These are phyloP conservation scores for Colletotrichum neosansevieriae DNA, from an alignment of 2,329 filamentous ascomycete species.

Conservation along the genomic window DNA sequence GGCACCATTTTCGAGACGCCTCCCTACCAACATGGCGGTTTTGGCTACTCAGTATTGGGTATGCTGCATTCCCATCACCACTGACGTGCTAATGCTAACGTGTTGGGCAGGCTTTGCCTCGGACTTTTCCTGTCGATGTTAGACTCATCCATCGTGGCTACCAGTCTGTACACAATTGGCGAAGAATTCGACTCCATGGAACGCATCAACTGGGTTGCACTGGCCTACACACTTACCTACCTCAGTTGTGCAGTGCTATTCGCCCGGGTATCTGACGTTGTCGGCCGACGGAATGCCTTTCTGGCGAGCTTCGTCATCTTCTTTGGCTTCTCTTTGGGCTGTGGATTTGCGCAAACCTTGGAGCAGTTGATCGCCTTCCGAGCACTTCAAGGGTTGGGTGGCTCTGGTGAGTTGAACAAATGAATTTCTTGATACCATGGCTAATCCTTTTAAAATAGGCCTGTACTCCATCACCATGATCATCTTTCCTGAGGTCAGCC, in stretches of 20 bases:
- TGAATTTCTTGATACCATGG: slow-evolving; percentile 22
- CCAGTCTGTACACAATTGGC: slow-evolving; percentile 67
- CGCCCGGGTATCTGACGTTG: slow-evolving; percentile 65
- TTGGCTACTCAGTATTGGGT: slow-evolving; percentile 51
- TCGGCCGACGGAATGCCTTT: slow-evolving; percentile 66
- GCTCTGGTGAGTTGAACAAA: slow-evolving; percentile 54
- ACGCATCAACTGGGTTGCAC: slow-evolving; percentile 65
- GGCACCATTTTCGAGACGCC: slow-evolving; percentile 19
- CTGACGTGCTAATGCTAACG: slow-evolving; percentile 1
- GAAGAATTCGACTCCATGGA: slow-evolving; percentile 60
- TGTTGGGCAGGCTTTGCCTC: slow-evolving; percentile 55
- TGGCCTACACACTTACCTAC: slow-evolving; percentile 68
- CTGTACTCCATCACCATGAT: slow-evolving; percentile 69
- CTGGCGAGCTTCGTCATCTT: slow-evolving; percentile 65
- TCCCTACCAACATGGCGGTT: slow-evolving; percentile 49
- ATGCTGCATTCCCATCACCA: slow-evolving; percentile 3
- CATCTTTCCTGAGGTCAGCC: slow-evolving; percentile 63
- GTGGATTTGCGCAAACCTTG: slow-evolving; percentile 59
- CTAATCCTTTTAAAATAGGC: slow-evolving; percentile 47
- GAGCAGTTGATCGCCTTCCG: slow-evolving; percentile 57
- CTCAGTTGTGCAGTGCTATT: slow-evolving; percentile 68
- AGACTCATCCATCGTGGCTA: slow-evolving; percentile 72
- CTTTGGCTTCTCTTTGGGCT: slow-evolving; percentile 67
- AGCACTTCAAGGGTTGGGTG: slow-evolving; percentile 59
- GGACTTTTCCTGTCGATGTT: slow-evolving; percentile 70